Conservation (phyloP, 176 grass and related monocot genomes). For the Coix lacrymajobi region DNA sequence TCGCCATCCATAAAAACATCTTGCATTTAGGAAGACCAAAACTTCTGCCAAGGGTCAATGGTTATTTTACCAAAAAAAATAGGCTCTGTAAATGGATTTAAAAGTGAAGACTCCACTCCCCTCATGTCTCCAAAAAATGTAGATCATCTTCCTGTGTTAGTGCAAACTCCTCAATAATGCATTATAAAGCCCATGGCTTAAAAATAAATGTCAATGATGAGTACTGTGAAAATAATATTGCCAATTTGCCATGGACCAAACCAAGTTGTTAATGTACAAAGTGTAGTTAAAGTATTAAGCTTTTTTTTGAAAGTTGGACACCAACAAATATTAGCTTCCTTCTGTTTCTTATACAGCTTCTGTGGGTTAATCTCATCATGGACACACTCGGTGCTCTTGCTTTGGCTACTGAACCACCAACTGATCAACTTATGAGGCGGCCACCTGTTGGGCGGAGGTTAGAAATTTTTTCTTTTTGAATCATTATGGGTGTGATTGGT, state of each 20-base stretch:
- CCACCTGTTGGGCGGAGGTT: constrained; percentile 80
- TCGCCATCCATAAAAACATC: background rate
- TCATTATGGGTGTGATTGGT: background rate
- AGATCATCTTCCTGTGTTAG: too few relatives aligned
- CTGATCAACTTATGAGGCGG: constrained; percentile 71
- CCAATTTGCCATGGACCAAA: background rate
- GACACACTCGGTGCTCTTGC: constrained; percentile 97
- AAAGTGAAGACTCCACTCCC: too few relatives aligned
- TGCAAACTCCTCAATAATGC: background rate
- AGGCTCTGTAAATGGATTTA: too few relatives aligned
- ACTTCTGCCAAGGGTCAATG: background rate
- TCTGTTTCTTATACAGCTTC: constrained; percentile 56
- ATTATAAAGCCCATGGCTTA: background rate
- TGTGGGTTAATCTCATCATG: constrained; percentile 99
- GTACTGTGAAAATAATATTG: constrained; percentile 3
- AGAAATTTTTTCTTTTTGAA: constrained; percentile 19
- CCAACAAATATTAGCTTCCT: constrained; percentile 15
- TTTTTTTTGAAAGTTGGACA: constrained; percentile 1
- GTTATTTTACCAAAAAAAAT: too few relatives aligned
- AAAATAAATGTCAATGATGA: constrained; percentile 5
- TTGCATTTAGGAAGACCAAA: background rate
- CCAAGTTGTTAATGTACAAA: background rate
- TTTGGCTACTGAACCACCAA: constrained; percentile 95
- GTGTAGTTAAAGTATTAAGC: background rate
- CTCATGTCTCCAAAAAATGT: too few relatives aligned